Conservation (phyloP, 2,329 filamentous ascomycete genomes). For the Cladophialophora bantiana region DNA sequence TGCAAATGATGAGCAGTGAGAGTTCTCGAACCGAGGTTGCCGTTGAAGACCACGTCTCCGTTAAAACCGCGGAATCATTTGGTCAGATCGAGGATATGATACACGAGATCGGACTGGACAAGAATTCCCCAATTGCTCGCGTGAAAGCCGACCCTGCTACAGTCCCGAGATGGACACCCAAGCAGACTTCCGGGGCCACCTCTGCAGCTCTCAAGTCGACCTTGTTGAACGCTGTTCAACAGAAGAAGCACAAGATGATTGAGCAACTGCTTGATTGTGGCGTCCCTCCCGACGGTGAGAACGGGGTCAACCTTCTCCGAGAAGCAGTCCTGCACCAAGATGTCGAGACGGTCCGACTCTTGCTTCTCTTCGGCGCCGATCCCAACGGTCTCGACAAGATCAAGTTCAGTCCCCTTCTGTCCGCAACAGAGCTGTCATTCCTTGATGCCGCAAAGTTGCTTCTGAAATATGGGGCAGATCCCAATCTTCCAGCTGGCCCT, state of each 20-base stretch:
- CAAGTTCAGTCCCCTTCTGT: slow-evolving; percentile 61
- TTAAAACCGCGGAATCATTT: slow-evolving; percentile 37
- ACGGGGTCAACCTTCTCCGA: slow-evolving; percentile 56
- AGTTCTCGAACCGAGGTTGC: slow-evolving; percentile 11
- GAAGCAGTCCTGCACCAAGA: slow-evolving; percentile 62
- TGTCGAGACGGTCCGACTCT: slow-evolving; percentile 60
- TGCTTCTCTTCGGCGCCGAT: slow-evolving; percentile 65
- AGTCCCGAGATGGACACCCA: slow-evolving; percentile 62
- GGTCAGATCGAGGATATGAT: slow-evolving; percentile 48
- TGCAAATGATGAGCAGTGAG: slow-evolving; percentile 16
- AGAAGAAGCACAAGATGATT: slow-evolving; percentile 63
- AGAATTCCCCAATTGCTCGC: slow-evolving; percentile 56
- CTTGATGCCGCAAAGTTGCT: slow-evolving; percentile 65
- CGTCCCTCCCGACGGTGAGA: slow-evolving; percentile 59
- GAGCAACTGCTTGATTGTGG: slow-evolving; percentile 66
- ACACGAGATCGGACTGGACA: slow-evolving; percentile 50
- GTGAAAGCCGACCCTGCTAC: slow-evolving; percentile 50
- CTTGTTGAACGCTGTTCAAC: slow-evolving; percentile 63
- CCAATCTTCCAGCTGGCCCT: slow-evolving; percentile 59
- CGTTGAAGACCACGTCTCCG: slow-evolving; percentile 28
- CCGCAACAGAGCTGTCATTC: slow-evolving; percentile 61
- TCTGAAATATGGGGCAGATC: slow-evolving; percentile 69
- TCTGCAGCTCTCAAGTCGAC: slow-evolving; percentile 56
- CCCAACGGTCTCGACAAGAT: slow-evolving; percentile 60
- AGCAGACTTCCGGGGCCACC: slow-evolving; percentile 53